phyloP scores from a whole-genome alignment of 257 asterid genomes.

The Nicotiana obtusifolia region DNA sequence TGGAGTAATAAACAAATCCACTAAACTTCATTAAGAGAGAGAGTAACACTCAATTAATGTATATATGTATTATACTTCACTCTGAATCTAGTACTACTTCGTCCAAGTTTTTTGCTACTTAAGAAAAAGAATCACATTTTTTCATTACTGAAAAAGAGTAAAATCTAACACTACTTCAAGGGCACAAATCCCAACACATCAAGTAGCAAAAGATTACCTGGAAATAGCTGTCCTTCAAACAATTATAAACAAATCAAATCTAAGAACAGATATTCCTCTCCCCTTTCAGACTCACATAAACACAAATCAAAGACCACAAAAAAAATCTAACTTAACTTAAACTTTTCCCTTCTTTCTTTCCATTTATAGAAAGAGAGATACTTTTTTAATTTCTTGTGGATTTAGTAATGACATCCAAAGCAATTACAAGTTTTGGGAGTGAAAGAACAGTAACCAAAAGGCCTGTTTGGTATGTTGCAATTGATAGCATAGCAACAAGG shows the following conservation, averaged over 20 bases:
- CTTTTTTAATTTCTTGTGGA: background rate
- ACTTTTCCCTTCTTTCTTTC: background rate
- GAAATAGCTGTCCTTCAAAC: constrained; percentile 36
- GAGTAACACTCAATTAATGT: constrained; percentile 6
- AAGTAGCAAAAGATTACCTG: constrained; percentile 31
- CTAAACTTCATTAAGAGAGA: constrained; percentile 12
- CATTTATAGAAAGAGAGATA: constrained; percentile 18
- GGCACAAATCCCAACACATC: constrained; percentile 9
- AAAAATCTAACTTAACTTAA: constrained; percentile 1
- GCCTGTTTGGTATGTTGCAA: constrained; percentile 89
- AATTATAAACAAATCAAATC: constrained; percentile 23
- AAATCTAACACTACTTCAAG: constrained; percentile 15
- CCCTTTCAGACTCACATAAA: constrained; percentile 31
- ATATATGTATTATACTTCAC: constrained; percentile 10
- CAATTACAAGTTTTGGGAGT: constrained; percentile 82
- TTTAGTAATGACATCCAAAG: constrained; percentile 59
- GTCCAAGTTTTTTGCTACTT: constrained; percentile 5
- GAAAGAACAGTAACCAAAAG: constrained; percentile 84
- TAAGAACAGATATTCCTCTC: constrained; percentile 35
- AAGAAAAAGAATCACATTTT: background rate
- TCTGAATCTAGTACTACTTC: constrained; percentile 8
- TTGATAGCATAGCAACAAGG: constrained; percentile 88
- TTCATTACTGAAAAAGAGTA: constrained; percentile 11
- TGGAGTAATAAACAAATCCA: constrained; percentile 12
- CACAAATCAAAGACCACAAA: constrained; percentile 11